Evolutionary conservation across 2,329 filamentous ascomycete genomes (phyloP), one percentile per base, ranked within the genome.

Genomic region (Colletotrichum agaves): DNA sequence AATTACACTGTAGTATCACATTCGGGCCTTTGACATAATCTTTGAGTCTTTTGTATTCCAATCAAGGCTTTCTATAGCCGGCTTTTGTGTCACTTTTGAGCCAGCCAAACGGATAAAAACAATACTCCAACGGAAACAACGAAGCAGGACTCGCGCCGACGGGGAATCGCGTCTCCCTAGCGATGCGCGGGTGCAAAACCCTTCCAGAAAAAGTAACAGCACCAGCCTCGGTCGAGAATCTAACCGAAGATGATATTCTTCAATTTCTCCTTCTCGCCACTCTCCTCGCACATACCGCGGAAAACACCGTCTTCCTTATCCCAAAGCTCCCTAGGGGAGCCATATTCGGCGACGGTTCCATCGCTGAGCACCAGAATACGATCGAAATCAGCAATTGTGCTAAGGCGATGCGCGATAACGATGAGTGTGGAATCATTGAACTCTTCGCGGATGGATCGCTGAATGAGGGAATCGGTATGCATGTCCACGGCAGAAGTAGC

Each of bases 401-500:
- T 92, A 59, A 94, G 81, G 33, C 58, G 58, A 13, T 61, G 58
- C 5, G 58, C 91, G 75, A 94, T 93, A 17, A 93, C 91, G 17
- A 94, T 78, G 31, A 93, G 80, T 1, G 91, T 93, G 44, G 86
- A 87, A 69, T 87, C 87, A 0, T 83, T 87, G 70, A 93, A 93
- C 75, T 93, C 90, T 73, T 91, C 88, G 21, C 91, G 84, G 72
- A 94, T 93, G 57, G 85, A 88, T 5, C 89, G 85, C 79, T 94
- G 91, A 73, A 94, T 94, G 27, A 93, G 84, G 1, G 85, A 81
- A 75, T 94, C 92, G 0, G 92, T 94, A 44, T 85, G 82, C 89
- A 93, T 93, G 76, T 94, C 92, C 2, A 94, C 91, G 0, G 92
- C 91, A 3, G 87, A 90, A 0, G 92, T 95, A 0, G 92, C 92